Evolutionary conservation across 1,139 yeast species (phyloP).

Genomic region (Nakaseomyces sp.): DNA sequence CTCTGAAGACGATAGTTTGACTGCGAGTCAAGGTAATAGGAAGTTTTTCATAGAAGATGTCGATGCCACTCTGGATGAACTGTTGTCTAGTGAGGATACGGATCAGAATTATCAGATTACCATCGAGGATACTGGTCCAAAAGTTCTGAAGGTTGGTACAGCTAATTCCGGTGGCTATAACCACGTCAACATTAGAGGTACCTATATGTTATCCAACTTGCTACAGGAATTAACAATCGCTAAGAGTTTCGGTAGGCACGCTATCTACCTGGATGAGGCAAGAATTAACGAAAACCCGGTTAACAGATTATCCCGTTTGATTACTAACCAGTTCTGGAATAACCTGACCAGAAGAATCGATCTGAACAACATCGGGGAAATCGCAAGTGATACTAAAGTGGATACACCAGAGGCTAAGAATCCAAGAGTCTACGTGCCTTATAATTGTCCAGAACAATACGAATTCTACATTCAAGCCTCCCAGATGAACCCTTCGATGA

Average conservation of each 20-base stretch:
- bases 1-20: slow-evolving; percentile 51
- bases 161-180: slow-evolving; percentile 75
- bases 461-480: slow-evolving; percentile 57
- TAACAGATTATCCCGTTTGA: slow-evolving; percentile 62
- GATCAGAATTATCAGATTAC: slow-evolving; percentile 83
- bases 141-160: slow-evolving; percentile 76
- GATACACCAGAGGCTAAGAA: slow-evolving; percentile 42
- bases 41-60: slow-evolving; percentile 70
- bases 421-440: slow-evolving; percentile 76
- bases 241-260: slow-evolving; percentile 65
- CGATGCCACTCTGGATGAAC: slow-evolving; percentile 59
- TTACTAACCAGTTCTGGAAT: slow-evolving; percentile 74
- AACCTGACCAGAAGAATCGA: slow-evolving; percentile 67
- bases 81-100: slow-evolving; percentile 75
- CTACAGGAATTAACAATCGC: slow-evolving; percentile 88
- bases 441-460: slow-evolving; percentile 59
- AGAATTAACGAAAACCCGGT: slow-evolving; percentile 87
- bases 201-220: slow-evolving; percentile 81
- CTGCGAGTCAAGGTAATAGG: slow-evolving; percentile 35
- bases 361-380: slow-evolving; percentile 48
- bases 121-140: slow-evolving; percentile 87
- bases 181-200: slow-evolving; percentile 73
- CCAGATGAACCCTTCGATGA: slow-evolving; percentile 44
- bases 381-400: slow-evolving; percentile 76
- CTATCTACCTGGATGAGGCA: slow-evolving; percentile 75